These are phyloP conservation scores for Paradendryphiella salina DNA, from an alignment of 2,329 filamentous ascomycete species.

Conservation along the genomic window DNA sequence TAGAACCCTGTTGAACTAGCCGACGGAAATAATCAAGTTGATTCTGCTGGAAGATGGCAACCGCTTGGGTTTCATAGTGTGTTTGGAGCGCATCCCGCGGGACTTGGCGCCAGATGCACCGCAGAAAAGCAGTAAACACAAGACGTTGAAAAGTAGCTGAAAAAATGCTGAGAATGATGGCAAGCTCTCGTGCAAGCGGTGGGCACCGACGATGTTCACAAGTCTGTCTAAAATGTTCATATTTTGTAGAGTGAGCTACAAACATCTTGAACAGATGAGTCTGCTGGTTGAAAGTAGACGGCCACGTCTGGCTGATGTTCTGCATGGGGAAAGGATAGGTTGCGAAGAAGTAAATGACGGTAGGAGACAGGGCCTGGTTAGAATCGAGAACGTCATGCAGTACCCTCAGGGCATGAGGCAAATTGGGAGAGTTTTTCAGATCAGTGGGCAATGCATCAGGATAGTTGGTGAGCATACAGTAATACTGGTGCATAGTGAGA, in stretches of 20 bases:
- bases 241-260: conserved; percentile 43
- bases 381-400: conserved; percentile 52
- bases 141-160: conserved; percentile 59
- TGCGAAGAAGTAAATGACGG: conserved; percentile 52
- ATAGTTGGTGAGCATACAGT: conserved; percentile 36
- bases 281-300: conserved; percentile 41
- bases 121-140: conserved; percentile 57
- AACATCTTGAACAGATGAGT: conserved; percentile 45
- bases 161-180: conserved; percentile 51
- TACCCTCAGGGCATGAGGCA: conserved; percentile 39
- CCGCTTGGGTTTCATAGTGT: conserved; percentile 12
- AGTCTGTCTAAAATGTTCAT: conserved; percentile 7
- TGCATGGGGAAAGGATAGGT: conserved; percentile 52
- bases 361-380: conserved; percentile 50
- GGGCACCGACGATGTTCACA: conserved; percentile 50
- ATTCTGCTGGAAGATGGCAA: conserved; percentile 11
- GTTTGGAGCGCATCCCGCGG: background rate
- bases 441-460: conserved; percentile 44
- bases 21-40: conserved; percentile 12
- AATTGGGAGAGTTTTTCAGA: conserved; percentile 41
- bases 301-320: conserved; percentile 29
- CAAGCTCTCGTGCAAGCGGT: conserved; percentile 61
- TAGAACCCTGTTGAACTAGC: background rate
- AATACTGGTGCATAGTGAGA: conserved; percentile 38
- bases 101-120: conserved; percentile 45